These are phyloP conservation scores for Rhizoctonia solani DNA, from an alignment of 1,284 basidiomycete genomes.

Conservation along the genomic window DNA sequence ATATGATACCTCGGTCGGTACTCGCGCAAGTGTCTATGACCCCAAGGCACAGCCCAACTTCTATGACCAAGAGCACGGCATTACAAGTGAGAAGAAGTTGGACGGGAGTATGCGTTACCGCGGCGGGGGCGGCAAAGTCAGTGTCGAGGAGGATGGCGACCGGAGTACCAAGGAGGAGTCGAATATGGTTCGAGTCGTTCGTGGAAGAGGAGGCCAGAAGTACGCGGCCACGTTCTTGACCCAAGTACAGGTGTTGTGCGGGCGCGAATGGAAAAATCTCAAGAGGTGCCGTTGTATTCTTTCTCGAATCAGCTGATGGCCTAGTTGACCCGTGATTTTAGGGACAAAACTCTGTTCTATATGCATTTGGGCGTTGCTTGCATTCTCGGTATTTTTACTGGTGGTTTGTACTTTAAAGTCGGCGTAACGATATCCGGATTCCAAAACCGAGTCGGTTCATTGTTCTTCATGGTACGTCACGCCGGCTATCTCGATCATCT, in stretches of 20 bases:
- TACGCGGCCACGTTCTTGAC: conserved; percentile 81
- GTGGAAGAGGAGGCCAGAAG: conserved; percentile 29
- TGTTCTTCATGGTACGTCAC: conserved; percentile 79
- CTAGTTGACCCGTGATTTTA: conserved; percentile 42
- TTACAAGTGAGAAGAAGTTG: too few relatives aligned
- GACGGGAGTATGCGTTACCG: neutral
- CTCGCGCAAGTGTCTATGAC: too few relatives aligned
- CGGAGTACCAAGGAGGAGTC: conserved; percentile 28
- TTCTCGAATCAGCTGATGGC: neutral
- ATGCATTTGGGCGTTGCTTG: conserved; percentile 72
- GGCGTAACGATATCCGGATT: conserved; percentile 83
- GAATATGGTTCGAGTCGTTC: neutral
- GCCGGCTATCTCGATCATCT: neutral
- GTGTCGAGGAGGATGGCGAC: neutral
- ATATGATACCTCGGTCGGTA: neutral
- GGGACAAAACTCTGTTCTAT: conserved; percentile 80
- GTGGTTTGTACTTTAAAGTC: conserved; percentile 45
- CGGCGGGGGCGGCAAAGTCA: neutral
- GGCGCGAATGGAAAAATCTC: conserved; percentile 81
- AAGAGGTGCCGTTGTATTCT: conserved; percentile 53
- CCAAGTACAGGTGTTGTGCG: conserved; percentile 76
- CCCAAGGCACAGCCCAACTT: too few relatives aligned
- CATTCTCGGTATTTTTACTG: conserved; percentile 78
- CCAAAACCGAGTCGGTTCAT: conserved; percentile 85
- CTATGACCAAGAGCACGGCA: too few relatives aligned